A percentile compares a stretch with the other conserved stretches of the same genome.
Evolutionary conservation across 1,139 yeast species (phyloP).

Genomic region (Entelexis sorbosivorans): DNA sequence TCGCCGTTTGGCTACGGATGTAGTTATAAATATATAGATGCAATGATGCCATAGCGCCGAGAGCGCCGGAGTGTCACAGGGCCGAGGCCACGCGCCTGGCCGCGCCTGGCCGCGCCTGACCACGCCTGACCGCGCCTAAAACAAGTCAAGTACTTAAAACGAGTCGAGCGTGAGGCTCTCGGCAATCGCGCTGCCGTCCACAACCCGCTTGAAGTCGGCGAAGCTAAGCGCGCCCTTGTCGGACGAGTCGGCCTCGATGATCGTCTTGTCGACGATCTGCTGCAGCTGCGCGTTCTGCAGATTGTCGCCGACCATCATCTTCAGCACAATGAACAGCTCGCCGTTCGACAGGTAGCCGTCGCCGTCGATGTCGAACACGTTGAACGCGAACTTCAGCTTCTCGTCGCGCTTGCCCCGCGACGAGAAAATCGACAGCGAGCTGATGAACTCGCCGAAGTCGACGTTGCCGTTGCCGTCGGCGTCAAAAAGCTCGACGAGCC

Average conservation of each 20-base stretch:
- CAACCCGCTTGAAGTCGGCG: conserved; percentile 61
- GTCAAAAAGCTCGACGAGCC: conserved; percentile 91
- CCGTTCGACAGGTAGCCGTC: conserved; percentile 95
- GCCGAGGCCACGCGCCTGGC: too few relatives aligned
- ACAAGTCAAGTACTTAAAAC: too few relatives aligned
- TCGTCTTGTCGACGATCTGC: conserved; percentile 89
- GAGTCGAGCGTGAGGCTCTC: conserved; percentile 33
- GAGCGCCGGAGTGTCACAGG: too few relatives aligned
- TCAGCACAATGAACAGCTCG: conserved; percentile 79
- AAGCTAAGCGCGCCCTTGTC: conserved; percentile 83
- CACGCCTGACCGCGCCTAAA: too few relatives aligned
- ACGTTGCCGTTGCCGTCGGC: conserved; percentile 87
- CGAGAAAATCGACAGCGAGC: conserved; percentile 82
- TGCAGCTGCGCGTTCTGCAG: conserved; percentile 79
- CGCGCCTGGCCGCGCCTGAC: too few relatives aligned
- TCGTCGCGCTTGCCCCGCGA: conserved; percentile 79
- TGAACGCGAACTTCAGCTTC: conserved; percentile 80
- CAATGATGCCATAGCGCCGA: neutral
- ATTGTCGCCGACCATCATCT: conserved; percentile 95
- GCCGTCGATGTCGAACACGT: conserved; percentile 87
- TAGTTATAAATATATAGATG: neutral
- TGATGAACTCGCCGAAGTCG: conserved; percentile 89
- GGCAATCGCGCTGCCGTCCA: conserved; percentile 33
- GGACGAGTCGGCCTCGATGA: conserved; percentile 86
- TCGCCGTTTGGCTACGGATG: neutral